A percentile compares a stretch with the other conserved stretches of the same genome.
These are phyloP conservation scores for Boletus huronensis DNA, from an alignment of 768 basidiomycete genomes.

Conservation along the genomic window DNA sequence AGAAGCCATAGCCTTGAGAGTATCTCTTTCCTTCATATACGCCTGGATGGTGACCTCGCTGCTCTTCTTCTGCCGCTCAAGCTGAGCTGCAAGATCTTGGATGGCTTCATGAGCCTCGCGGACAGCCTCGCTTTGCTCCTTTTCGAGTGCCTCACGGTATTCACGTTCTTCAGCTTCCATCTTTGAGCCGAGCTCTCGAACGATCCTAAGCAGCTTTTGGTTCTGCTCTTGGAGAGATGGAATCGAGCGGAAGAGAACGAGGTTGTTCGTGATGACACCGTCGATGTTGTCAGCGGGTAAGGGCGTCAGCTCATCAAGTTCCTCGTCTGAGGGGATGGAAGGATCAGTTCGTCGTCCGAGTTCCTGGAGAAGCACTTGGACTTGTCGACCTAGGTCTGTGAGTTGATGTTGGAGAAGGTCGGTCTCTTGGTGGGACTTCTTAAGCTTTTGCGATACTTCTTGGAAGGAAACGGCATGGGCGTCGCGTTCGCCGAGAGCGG, in stretches of 20 bases:
- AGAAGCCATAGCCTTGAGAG: slow-evolving; percentile 70
- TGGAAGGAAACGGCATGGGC: slow-evolving; percentile 48
- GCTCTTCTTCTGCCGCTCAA: slow-evolving; percentile 74
- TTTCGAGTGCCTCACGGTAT: slow-evolving; percentile 63
- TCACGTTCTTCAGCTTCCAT: slow-evolving; percentile 85
- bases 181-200: slow-evolving; percentile 76
- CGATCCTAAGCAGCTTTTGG: slow-evolving; percentile 79
- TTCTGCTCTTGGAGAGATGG: slow-evolving; percentile 87
- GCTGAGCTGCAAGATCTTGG: slow-evolving; percentile 67
- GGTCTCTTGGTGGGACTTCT: slow-evolving; percentile 57
- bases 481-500: slow-evolving; percentile 76
- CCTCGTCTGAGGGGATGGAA: slow-evolving; percentile 69
- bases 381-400: slow-evolving; percentile 78
- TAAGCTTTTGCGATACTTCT: slow-evolving; percentile 61
- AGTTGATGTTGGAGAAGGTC: slow-evolving; percentile 72
- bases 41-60: slow-evolving; percentile 71
- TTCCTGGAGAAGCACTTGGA: slow-evolving; percentile 75
- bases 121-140: slow-evolving; percentile 75
- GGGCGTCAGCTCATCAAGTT: slow-evolving; percentile 45
- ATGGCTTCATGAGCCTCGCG: slow-evolving; percentile 88
- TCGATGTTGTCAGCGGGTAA: slow-evolving; percentile 58
- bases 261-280: slow-evolving; percentile 80
- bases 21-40: slow-evolving; percentile 84
- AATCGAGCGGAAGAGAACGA: slow-evolving; percentile 83
- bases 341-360: slow-evolving; percentile 82